These are phyloP conservation scores for Kodamaea ohmeri DNA, from an alignment of 1,139 yeast species.

Conservation along the genomic window DNA sequence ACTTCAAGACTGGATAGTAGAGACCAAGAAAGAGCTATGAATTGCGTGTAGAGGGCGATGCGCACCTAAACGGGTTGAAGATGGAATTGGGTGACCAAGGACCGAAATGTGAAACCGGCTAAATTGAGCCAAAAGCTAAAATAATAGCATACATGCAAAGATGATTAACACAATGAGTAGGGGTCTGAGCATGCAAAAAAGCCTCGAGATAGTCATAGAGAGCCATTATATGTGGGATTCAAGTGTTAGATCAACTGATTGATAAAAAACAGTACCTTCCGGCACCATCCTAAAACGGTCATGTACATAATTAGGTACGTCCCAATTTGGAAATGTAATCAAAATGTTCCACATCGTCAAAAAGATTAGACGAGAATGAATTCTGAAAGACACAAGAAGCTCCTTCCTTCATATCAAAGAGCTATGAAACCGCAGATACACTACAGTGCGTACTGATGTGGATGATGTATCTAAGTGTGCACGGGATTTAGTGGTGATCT, in stretches of 20 bases:
- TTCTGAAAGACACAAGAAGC: not conserved
- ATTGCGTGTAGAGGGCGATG: no score
- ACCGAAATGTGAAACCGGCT: no score
- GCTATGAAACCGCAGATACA: not conserved
- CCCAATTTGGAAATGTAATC: conserved; percentile 5
- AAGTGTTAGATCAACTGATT: not conserved
- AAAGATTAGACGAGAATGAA: conserved; percentile 3
- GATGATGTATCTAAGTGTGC: not conserved
- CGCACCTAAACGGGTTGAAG: no score
- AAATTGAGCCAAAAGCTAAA: no score
- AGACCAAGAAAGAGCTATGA: no score
- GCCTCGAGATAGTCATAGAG: no score
- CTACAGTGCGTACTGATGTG: not conserved
- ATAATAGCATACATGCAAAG: no score
- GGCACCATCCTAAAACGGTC: conserved; percentile 3
- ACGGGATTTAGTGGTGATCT: not conserved
- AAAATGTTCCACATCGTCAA: conserved; percentile 6
- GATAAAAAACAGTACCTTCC: not conserved
- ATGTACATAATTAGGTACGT: conserved; percentile 5
- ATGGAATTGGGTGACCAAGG: no score
- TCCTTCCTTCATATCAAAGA: not conserved
- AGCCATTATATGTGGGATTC: no score
- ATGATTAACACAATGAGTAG: no score
- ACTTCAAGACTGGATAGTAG: no score
- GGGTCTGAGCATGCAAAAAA: no score